phyloP scores from a whole-genome alignment of 2,329 filamentous ascomycete species.

The Xylaria sp. region DNA sequence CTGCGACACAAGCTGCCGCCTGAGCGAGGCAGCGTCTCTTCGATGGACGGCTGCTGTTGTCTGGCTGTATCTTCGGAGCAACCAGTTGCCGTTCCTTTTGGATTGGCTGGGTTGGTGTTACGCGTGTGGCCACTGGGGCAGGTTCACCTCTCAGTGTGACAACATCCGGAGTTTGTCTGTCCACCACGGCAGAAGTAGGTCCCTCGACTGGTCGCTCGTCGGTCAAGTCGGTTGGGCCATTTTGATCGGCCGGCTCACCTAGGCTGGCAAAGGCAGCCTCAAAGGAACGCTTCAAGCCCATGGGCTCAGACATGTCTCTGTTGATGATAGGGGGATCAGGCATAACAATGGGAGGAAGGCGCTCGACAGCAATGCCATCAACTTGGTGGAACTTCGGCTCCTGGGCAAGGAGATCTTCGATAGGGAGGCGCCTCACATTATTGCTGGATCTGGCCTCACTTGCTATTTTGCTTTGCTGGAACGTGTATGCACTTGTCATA shows the following conservation, averaged over 20 bases:
- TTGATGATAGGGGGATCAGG: not conserved
- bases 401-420: constrained; percentile 33
- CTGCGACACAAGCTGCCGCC: constrained; percentile 35
- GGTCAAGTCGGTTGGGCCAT: not conserved
- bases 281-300: constrained; percentile 31
- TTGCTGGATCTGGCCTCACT: constrained; percentile 9
- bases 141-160: not conserved
- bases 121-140: not conserved
- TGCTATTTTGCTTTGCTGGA: constrained; percentile 35
- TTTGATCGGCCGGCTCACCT: not conserved
- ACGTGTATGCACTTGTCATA: constrained; percentile 38
- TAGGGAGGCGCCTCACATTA: constrained; percentile 29
- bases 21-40: constrained; percentile 37
- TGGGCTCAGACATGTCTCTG: not conserved
- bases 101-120: not conserved
- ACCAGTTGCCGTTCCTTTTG: not conserved
- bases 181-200: not conserved
- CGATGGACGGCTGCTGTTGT: constrained; percentile 23
- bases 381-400: constrained; percentile 24
- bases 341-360: not conserved
- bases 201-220: not conserved
- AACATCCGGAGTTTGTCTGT: not conserved
- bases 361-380: not conserved
- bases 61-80: constrained; percentile 3
- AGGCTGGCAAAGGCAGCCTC: constrained; percentile 29